Evolutionary conservation across 78 protist genomes (phyloP).

Genomic region (Salpingoeca rosetta): DNA sequence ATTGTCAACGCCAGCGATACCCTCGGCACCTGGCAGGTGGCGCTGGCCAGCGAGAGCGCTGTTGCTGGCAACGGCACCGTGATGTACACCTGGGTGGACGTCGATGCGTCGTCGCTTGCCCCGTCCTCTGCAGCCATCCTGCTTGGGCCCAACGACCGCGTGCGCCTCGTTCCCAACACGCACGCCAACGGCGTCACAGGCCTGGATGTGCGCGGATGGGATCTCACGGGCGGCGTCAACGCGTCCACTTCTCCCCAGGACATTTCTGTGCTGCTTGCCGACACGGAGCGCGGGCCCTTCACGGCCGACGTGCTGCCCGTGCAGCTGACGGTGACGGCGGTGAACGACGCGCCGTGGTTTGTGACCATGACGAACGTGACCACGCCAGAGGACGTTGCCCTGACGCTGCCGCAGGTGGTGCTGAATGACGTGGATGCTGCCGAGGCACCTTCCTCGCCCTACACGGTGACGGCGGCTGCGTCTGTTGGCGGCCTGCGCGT

Average conservation of each 20-base stretch:
- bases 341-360: constrained; percentile 3
- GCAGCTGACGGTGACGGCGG: neutral
- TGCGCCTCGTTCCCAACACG: neutral
- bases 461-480: too few relatives aligned
- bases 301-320: neutral
- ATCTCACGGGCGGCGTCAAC: neutral
- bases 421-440: neutral
- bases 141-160: neutral
- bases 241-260: neutral
- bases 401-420: neutral
- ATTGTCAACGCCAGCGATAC: neutral
- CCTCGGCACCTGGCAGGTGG: neutral
- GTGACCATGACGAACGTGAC: too few relatives aligned
- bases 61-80: neutral
- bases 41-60: neutral
- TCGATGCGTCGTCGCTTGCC: too few relatives aligned
- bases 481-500: too few relatives aligned
- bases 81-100: too few relatives aligned
- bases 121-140: neutral
- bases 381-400: too few relatives aligned
- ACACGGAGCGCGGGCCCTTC: neutral
- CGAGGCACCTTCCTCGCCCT: too few relatives aligned
- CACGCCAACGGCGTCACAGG: neutral
- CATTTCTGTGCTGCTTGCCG: neutral
- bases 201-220: neutral